Base-by-base conservation (phyloP, 148 eudicot genomes). In the Limonium bicolor region DNA sequence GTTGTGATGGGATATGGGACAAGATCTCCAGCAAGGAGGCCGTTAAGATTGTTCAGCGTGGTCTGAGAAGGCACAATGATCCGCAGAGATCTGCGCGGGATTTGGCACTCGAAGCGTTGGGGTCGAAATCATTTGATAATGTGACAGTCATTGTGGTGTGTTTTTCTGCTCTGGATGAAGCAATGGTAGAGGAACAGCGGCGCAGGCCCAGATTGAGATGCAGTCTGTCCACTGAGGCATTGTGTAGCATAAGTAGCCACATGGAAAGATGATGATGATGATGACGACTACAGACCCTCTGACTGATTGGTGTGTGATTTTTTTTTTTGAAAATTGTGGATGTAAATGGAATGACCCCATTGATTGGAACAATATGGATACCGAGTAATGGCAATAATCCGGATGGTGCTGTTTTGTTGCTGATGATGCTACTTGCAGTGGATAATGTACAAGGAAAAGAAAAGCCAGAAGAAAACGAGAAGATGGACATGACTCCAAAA, bases 1-100 rank as follows among this genome's bases (percentile, higher is more conserved):
- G 63, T 8, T 77, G 80, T 9, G 85, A 77, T 53, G 85, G 85
- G 41, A 57, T 73, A 10, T 77, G 80, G 77, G 85, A 77, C 15
- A 73, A 60, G 26, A 54, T 77, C 56, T 50, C 76, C 5, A 77
- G 71, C 46, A 61, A 73, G 48, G 59, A 66, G 10, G 85, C 85
- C 1, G 76, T 77, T 9, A 42, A 50, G 6, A 21, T 77, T 27
- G 80, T 69, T 13, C 53, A 64, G 0, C 48, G 58, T 8, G 59
- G 55, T 51, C 60, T 77, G 28, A 63, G 59, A 32, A 35, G 35
- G 14, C 61, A 69, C 14, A 44, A 66, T 25, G 66, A 73, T 49
- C 85, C 80, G 0, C 39, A 51, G 4, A 35, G 32, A 20, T 69
- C 68, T 59, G 76, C 80, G 17, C 55, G 27, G 54, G 74, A 64